Evolutionary conservation across 768 basidiomycete genomes (phyloP), one percentile per base, ranked within the genome.

Genomic region (Strobilomyces dryophilus): DNA sequence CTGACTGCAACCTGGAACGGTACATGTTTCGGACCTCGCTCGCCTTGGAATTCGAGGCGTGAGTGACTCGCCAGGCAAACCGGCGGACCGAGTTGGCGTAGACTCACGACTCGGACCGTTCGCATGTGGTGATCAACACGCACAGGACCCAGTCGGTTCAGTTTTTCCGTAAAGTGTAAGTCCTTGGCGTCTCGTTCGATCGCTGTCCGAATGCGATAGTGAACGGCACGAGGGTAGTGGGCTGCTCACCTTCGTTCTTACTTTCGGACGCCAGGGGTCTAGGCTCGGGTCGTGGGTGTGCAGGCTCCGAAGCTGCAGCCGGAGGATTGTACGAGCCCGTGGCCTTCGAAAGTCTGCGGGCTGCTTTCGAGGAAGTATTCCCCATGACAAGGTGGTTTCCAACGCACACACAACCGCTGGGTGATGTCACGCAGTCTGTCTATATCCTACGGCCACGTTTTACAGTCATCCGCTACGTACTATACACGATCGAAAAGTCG

Each of bases 151-250:
- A 92, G 72, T 35, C 68, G 73, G 58, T 58, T 79, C 46, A 93
- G 69, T 58, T 87, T 89, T 34, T 79, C 74, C 59, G 87, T 66
- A 47, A 92, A 79, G 26, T 89, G 79, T 2, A 87, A 86, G 61
- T 93, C 89, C 50, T 73, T 74, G n/a, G 81, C 76, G 59, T 92
- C 88, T 49, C 63, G 70, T 50, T 81, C 74, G 60, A 89, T 82
- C 8, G 73, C 87, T 89, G 58, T 49, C 43, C 53, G 14, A 45
- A 26, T 12, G n/a, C 12, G 2, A 49, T 31, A 39, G 15, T 8
- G 8, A 31, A n/a, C 8, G n/a, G 5, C 26, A 42, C 24, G 12
- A 52, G 34, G 1, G 24, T 18, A 17, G 34, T 39, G 15, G 15
- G 48, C 8, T 39, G 41, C 56, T 54, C 42, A 79, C 85, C 78